Conservation (phyloP, 73 alveolate species). For the Urostyla sp. region DNA sequence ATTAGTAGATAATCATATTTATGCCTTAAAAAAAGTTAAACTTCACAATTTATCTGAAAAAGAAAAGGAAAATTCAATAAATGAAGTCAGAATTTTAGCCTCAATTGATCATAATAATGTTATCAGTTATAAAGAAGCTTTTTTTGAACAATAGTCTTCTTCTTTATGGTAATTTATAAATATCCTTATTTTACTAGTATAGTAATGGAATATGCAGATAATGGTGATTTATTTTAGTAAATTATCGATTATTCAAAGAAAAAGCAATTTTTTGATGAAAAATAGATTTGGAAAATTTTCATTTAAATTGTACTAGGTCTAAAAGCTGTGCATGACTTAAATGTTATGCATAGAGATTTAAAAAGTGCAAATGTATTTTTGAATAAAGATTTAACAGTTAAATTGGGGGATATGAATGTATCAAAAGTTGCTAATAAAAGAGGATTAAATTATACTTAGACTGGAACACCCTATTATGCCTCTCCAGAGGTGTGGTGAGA, state of each 20-base stretch:
- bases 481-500: constrained; percentile 74
- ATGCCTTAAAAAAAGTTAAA: constrained; percentile 77
- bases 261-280: constrained; percentile 68
- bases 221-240: constrained; percentile 90
- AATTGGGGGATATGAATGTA: constrained; percentile 72
- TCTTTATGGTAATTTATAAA: constrained; percentile 29
- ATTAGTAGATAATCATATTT: constrained; percentile 65
- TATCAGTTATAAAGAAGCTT: constrained; percentile 80
- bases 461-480: constrained; percentile 75
- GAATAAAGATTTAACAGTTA: constrained; percentile 70
- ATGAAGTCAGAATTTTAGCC: constrained; percentile 80
- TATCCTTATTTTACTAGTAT: constrained; percentile 54
- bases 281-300: constrained; percentile 93
- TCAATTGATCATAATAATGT: constrained; percentile 72
- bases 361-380: constrained; percentile 77
- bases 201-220: constrained; percentile 95
- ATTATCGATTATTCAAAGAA: constrained; percentile 76
- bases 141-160: constrained; percentile 57
- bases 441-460: constrained; percentile 63
- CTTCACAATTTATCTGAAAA: constrained; percentile 70
- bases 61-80: constrained; percentile 78
- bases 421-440: constrained; percentile 56
- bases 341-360: constrained; percentile 68
- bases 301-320: constrained; percentile 86
- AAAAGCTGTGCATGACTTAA: constrained; percentile 64